Evolutionary conservation across 1,139 yeast genomes (phyloP), one percentile per base, ranked within the genome.

Genomic region (Protomyces inundatus): DNA sequence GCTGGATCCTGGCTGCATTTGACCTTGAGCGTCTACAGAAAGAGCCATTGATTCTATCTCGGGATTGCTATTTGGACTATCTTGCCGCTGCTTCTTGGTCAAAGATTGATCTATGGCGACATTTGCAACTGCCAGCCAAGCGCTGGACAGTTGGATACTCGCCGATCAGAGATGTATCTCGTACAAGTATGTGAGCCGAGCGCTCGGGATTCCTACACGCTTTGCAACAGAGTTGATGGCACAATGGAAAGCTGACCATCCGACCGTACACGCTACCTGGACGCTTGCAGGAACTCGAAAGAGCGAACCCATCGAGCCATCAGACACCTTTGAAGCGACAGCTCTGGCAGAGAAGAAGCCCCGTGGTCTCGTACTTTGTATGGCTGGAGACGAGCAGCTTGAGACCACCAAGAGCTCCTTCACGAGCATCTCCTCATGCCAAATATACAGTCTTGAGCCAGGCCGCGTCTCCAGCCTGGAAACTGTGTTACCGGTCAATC

Each of bases 141-240:
- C n/a, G 23, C 62, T 58, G 6, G 56, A 51, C 45, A 48, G 52
- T 12, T 58, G 62, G 62, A 40, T 58, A 9, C 42, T 33, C 5
- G 42, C 37, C 33, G 60, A 54, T 14, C 46, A 67, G 48, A 9
- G 39, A 14, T 45, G 72, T 70, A 68, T 73, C 6, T 69, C 75
- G 16, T 73, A 69, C 55, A 67, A 71, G 9, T 66, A 73, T 45
- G 67, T 74, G 36, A 70, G 75, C 52, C 68, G 76, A 35, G 66
- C 66, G 59, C 64, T 68, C 14, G 65, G 66, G 14, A 62, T 71
- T 12, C 71, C 71, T 53, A 70, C 68, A 7, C 65, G 69, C 45
- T 55, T 58, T 1, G 74, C 76, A 5, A 72, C 72, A 57, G 68
- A 69, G 51, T 55, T 50, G 2, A 67, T 70, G 42, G 67, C 61